Evolutionary conservation across 805 yeast genomes (phyloP).

Genomic region (Myxozyma melibiosi): DNA sequence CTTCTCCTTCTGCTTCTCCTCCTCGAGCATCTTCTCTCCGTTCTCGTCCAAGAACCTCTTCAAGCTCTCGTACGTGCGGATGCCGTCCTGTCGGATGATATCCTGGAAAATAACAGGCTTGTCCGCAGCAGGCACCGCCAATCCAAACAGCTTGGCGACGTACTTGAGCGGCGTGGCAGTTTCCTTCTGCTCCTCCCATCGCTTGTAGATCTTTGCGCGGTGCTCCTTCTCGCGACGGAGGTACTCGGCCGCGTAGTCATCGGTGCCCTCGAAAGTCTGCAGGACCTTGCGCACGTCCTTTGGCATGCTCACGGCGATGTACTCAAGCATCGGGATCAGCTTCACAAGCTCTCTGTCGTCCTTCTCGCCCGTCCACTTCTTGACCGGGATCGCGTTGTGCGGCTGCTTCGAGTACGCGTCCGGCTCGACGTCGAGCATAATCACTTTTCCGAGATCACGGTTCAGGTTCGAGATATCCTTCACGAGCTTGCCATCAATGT

Average conservation of each 20-base stretch:
- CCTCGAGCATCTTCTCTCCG: constrained; percentile 55
- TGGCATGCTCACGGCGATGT: constrained; percentile 82
- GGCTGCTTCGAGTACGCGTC: constrained; percentile 81
- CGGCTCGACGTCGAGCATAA: constrained; percentile 76
- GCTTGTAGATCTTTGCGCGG: constrained; percentile 59
- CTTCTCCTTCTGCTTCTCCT: constrained; percentile 53
- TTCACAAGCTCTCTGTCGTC: constrained; percentile 75
- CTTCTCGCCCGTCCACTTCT: constrained; percentile 82
- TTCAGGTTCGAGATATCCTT: constrained; percentile 89
- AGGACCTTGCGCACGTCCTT: constrained; percentile 90
- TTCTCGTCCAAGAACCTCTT: constrained; percentile 83
- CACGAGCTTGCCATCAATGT: constrained; percentile 83
- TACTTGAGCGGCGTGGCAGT: constrained; percentile 12
- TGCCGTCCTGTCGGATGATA: constrained; percentile 87
- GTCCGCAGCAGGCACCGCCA: constrained; percentile 46
- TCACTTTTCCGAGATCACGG: constrained; percentile 81
- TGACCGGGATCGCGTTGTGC: constrained; percentile 85
- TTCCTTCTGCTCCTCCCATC: constrained; percentile 46
- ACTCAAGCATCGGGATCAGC: constrained; percentile 91
- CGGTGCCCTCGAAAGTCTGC: constrained; percentile 67
- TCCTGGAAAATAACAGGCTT: constrained; percentile 78
- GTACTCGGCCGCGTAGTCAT: constrained; percentile 75
- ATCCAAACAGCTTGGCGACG: constrained; percentile 36
- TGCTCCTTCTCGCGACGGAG: constrained; percentile 72
- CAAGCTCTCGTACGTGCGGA: constrained; percentile 81